Conservation (phyloP, 1,139 yeast genomes). For the Debaryomycetaceae sp. region DNA sequence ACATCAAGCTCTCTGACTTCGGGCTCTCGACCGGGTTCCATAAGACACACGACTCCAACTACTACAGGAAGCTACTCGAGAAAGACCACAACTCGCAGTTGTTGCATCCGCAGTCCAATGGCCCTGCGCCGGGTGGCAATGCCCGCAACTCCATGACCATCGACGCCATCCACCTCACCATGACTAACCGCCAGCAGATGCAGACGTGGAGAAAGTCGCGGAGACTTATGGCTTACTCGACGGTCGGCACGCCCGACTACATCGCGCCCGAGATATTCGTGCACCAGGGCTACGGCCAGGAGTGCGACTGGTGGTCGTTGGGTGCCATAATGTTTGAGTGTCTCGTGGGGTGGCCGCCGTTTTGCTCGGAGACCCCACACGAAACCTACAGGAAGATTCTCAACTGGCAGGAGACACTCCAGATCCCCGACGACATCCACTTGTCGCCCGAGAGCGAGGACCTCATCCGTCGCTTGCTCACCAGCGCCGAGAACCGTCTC, state of each 20-base stretch:
- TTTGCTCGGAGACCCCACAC: slow-evolving; percentile 98
- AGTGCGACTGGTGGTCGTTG: slow-evolving; percentile 99
- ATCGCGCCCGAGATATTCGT: slow-evolving; percentile 97
- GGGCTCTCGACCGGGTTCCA: slow-evolving; percentile 86
- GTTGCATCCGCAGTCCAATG: slow-evolving; percentile 21
- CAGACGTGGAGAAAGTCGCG: slow-evolving; percentile 98
- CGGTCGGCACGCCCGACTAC: slow-evolving; percentile 98
- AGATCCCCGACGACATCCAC: slow-evolving; percentile 94
- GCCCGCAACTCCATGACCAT: slow-evolving; percentile 81
- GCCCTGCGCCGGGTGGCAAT: slow-evolving; percentile 13
- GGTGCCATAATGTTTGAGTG: slow-evolving; percentile 99
- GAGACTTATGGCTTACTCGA: slow-evolving; percentile 95
- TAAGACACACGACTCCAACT: slow-evolving; percentile 78
- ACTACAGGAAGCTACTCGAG: slow-evolving; percentile 68
- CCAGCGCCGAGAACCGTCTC: slow-evolving; percentile 79
- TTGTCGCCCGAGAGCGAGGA: slow-evolving; percentile 93
- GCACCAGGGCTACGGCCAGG: slow-evolving; percentile 98
- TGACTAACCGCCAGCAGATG: slow-evolving; percentile 95
- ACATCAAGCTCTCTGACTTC: slow-evolving; percentile 73
- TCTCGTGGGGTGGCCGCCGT: slow-evolving; percentile 98
- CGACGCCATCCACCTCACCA: slow-evolving; percentile 91
- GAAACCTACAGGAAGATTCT: slow-evolving; percentile 93
- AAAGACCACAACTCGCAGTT: slow-evolving; percentile 41
- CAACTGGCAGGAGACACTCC: slow-evolving; percentile 91
- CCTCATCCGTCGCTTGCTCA: slow-evolving; percentile 75